phyloP scores from a whole-genome alignment of 2,329 filamentous ascomycete species.

The Bipolaris cookei region DNA sequence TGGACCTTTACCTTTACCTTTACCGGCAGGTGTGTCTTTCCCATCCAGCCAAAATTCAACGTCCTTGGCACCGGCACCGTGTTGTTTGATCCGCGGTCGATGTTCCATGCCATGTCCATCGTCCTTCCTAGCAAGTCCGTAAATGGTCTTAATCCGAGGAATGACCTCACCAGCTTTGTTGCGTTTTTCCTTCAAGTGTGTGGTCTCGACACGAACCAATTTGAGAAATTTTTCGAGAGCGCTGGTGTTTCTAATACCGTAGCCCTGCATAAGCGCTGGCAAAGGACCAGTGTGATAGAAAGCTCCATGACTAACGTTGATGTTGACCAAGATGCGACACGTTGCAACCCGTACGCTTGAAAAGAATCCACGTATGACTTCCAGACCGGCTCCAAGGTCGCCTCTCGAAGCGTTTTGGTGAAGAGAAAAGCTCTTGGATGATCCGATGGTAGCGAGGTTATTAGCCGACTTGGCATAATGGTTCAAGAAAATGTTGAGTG shows the following conservation, averaged over 20 bases:
- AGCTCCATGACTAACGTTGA: slow-evolving; percentile 65
- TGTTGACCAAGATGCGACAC: slow-evolving; percentile 63
- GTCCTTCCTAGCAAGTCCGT: slow-evolving; percentile 45
- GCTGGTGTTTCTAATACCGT: slow-evolving; percentile 18
- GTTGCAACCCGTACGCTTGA: slow-evolving; percentile 64
- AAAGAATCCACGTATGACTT: slow-evolving; percentile 66
- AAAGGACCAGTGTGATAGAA: slow-evolving; percentile 59
- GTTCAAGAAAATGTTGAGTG: slow-evolving; percentile 64
- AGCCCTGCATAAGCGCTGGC: slow-evolving; percentile 28
- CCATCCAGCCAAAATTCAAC: slow-evolving; percentile 33
- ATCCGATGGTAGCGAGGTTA: slow-evolving; percentile 55
- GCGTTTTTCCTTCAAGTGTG: slow-evolving; percentile 43
- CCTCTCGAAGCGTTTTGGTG: slow-evolving; percentile 48
- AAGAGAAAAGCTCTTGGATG: slow-evolving; percentile 51
- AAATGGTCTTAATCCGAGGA: slow-evolving; percentile 49
- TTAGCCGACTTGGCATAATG: slow-evolving; percentile 53
- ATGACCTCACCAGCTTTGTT: slow-evolving; percentile 46
- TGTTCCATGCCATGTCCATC: slow-evolving; percentile 41
- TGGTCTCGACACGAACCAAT: slow-evolving; percentile 43
- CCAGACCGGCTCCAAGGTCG: slow-evolving; percentile 58
- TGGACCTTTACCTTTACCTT: slow-evolving; percentile 10
- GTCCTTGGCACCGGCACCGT: slow-evolving; percentile 30
- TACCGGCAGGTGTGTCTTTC: slow-evolving; percentile 5
- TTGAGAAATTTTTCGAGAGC: slow-evolving; percentile 48
- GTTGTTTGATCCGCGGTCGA: slow-evolving; percentile 18